A percentile compares a stretch with the other conserved stretches of the same genome.
These are phyloP conservation scores for Intubia oerlemansii DNA, from an alignment of 2,329 filamentous ascomycete genomes.

Conservation along the genomic window DNA sequence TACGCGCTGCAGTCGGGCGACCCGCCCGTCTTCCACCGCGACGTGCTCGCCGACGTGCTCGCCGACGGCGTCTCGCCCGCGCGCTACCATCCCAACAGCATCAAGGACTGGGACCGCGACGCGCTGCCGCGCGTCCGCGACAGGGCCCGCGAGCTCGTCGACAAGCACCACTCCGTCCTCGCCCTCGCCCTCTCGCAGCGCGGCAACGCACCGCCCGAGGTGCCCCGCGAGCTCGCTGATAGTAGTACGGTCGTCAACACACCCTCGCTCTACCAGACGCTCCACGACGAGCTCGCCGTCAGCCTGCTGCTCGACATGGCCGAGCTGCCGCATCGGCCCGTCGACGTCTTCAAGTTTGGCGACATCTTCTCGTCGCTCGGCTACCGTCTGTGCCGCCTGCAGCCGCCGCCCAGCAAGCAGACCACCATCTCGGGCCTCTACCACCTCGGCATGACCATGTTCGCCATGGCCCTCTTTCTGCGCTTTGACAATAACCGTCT, in stretches of 20 bases:
- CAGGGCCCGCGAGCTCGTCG: neutral
- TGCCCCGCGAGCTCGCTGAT: too few relatives aligned
- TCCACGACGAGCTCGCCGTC: neutral
- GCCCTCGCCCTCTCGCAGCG: too few relatives aligned
- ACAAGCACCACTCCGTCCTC: too few relatives aligned
- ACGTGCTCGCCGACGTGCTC: neutral
- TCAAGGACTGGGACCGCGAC: neutral
- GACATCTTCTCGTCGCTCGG: conserved; percentile 1
- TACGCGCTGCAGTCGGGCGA: conserved; percentile 4
- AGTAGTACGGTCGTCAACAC: too few relatives aligned
- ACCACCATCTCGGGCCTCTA: neutral
- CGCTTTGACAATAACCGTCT: conserved; percentile 1
- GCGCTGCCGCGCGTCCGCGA: too few relatives aligned
- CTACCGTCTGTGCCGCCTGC: neutral
- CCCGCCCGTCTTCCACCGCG: conserved; percentile 3
- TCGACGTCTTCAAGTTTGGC: too few relatives aligned
- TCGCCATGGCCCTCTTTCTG: conserved; percentile 1
- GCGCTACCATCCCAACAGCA: too few relatives aligned
- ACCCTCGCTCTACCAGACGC: too few relatives aligned
- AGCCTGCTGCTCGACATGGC: too few relatives aligned
- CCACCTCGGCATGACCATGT: conserved; percentile 1
- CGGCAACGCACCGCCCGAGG: too few relatives aligned
- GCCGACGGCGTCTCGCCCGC: too few relatives aligned
- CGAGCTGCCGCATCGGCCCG: too few relatives aligned
- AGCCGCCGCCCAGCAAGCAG: neutral